Conservation (phyloP, 2,329 filamentous ascomycete genomes). For the Trichoderma sp. region DNA sequence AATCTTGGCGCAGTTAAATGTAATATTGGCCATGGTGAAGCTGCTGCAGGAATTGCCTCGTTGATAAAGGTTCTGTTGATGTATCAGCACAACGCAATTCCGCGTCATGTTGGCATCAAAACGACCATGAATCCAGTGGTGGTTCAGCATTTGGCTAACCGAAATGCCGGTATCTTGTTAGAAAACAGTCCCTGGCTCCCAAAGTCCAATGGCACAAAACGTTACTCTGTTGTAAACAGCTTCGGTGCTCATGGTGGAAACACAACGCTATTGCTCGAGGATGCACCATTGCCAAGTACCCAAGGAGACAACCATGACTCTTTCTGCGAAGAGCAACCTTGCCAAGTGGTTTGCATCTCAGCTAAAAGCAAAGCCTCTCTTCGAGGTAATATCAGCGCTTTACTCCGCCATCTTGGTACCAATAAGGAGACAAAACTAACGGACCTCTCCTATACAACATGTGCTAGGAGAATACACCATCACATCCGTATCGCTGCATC, state of each 20-base stretch:
- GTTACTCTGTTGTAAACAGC: slow-evolving; percentile 61
- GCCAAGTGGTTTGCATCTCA: background rate
- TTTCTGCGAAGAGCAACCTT: background rate
- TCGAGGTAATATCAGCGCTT: background rate
- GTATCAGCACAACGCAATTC: slow-evolving; percentile 60
- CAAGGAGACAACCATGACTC: background rate
- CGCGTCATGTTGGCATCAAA: slow-evolving; percentile 66
- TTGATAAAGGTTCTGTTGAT: slow-evolving; percentile 65
- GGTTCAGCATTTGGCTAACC: slow-evolving; percentile 55
- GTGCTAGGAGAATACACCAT: background rate
- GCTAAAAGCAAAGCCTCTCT: slow-evolving; percentile 12
- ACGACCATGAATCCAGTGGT: slow-evolving; percentile 57
- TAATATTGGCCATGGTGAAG: slow-evolving; percentile 64
- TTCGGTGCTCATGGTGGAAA: slow-evolving; percentile 72
- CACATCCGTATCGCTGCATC: background rate
- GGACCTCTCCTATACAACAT: background rate
- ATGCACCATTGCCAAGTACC: slow-evolving; percentile 38
- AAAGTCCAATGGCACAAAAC: slow-evolving; percentile 23
- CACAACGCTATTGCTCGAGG: slow-evolving; percentile 62
- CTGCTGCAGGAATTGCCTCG: slow-evolving; percentile 59
- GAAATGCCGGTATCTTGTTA: slow-evolving; percentile 47
- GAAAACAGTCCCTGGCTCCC: background rate
- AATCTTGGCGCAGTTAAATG: slow-evolving; percentile 64
- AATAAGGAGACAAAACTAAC: slow-evolving; percentile 28
- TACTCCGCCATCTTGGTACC: slow-evolving; percentile 35